phyloP scores from a whole-genome alignment of 2,329 filamentous ascomycete species.

The Pseudogymnoascus sp. region DNA sequence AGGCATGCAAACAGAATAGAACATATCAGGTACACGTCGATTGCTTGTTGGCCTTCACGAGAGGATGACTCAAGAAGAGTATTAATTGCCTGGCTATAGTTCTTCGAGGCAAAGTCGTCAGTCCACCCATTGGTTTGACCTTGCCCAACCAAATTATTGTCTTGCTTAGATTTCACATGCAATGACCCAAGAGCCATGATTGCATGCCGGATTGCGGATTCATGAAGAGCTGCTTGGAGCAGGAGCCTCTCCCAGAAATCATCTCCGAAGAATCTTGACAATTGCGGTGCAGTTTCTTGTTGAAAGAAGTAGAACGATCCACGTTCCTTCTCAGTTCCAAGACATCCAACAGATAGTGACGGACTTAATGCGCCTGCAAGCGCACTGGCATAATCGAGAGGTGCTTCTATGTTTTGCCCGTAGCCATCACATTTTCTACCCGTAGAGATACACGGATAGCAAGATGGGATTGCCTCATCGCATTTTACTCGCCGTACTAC shows the following conservation, averaged over 20 bases:
- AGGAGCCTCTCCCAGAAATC: constrained; percentile 11
- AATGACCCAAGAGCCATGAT: constrained; percentile 10
- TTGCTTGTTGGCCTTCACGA: neutral
- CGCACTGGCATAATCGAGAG: neutral
- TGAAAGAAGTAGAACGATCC: constrained; percentile 8
- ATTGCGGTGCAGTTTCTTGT: constrained; percentile 1
- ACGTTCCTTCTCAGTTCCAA: neutral
- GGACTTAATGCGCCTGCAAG: neutral
- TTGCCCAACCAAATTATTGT: neutral
- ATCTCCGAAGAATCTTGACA: constrained; percentile 11
- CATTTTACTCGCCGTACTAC: constrained; percentile 9
- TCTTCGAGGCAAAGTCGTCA: neutral
- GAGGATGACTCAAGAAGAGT: neutral
- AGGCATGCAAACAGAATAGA: neutral
- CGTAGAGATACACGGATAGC: constrained; percentile 5
- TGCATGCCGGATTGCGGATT: constrained; percentile 1
- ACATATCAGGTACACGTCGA: neutral
- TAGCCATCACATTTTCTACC: constrained; percentile 9
- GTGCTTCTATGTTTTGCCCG: neutral
- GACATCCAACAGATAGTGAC: neutral
- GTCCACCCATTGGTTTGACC: neutral
- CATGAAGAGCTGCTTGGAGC: constrained; percentile 10
- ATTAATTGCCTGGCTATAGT: neutral
- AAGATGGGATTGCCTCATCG: constrained; percentile 9
- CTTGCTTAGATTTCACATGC: neutral